Base-by-base conservation (phyloP, 257 asterid genomes). In the Salvia miltiorrhiza region DNA sequence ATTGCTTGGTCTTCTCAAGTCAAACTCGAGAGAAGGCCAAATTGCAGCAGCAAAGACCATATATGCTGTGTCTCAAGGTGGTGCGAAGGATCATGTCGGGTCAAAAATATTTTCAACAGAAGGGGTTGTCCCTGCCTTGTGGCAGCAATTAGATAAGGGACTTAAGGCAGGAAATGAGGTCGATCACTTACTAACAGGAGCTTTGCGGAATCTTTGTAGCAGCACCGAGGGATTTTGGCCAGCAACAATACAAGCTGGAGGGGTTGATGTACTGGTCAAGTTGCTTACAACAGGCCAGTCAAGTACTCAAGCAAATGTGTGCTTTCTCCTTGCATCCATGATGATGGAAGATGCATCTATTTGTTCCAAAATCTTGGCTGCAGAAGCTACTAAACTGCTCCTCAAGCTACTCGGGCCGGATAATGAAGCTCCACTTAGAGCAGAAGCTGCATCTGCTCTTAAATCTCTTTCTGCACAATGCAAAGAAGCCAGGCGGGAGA, bases 161-260 rank as follows among this genome's bases (percentile, higher is more conserved):
- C 88, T 89, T 43, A 88, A 87, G 83, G 88, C 94, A 82, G 97
- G 95, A 75, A 85, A 90, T 37, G 77, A 86, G 70, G 96, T 91
- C 48, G 97, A 94, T 79, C 90, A 86, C 72, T 82, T 94, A 40
- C 79, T 94, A 41, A 89, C 99, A 0, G 99, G 99, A 59, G 90
- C 97, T 72, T 67, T 94, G 59, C 77, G 85, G 62, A 94, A 89
- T 85, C 95, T 94, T 52, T 91, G 89, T 66, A 86, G 87, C 82
- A 87, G 96, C 90, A 94, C 97, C 2, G 97, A 94, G 76, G 97
- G 99, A 53, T 94, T 90, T 66, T 94, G 99, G 99, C 72, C 92
- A 52, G 84, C 93, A 50, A 89, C 97, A 63, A 72, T 86, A 68
- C 78, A 79, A 73, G 90, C 86, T 77, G 96, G 96, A 64, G 99